phyloP scores from a whole-genome alignment of 495 filamentous ascomycete genomes.

The Acidomyces sp. region DNA sequence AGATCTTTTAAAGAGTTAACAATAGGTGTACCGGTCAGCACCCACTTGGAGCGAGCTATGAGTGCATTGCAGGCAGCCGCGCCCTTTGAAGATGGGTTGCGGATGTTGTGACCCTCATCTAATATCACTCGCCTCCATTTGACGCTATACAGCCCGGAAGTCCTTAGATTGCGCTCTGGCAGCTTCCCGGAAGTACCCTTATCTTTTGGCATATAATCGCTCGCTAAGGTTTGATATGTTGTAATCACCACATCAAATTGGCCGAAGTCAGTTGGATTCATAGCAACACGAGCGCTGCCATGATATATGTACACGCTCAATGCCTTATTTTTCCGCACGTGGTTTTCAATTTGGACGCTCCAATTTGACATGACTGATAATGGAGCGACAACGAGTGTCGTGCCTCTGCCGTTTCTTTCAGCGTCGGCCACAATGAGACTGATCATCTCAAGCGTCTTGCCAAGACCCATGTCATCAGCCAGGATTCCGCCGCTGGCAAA shows the following conservation, averaged over 20 bases:
- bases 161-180: slow-evolving; percentile 10
- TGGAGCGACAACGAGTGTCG: slow-evolving; percentile 71
- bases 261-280: slow-evolving; percentile 39
- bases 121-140: slow-evolving; percentile 73
- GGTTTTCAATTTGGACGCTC: slow-evolving; percentile 65
- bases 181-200: slow-evolving; percentile 26
- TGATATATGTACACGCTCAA: slow-evolving; percentile 67
- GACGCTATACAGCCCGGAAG: slow-evolving; percentile 44
- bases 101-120: slow-evolving; percentile 78
- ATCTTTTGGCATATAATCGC: slow-evolving; percentile 19
- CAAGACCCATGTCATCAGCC: slow-evolving; percentile 90
- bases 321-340: slow-evolving; percentile 46
- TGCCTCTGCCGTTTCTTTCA: slow-evolving; percentile 21
- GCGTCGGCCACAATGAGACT: slow-evolving; percentile 57
- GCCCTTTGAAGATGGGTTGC: slow-evolving; percentile 61
- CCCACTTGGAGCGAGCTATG: slow-evolving; percentile 64
- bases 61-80: slow-evolving; percentile 55
- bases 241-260: slow-evolving; percentile 68
- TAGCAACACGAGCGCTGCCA: slow-evolving; percentile 43
- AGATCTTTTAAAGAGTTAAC: slow-evolving; percentile 72
- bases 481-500: slow-evolving; percentile 74
- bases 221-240: slow-evolving; percentile 50
- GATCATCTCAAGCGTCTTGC: slow-evolving; percentile 84
- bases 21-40: slow-evolving; percentile 50
- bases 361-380: slow-evolving; percentile 89